Evolutionary conservation across 2,329 filamentous ascomycete species (phyloP), one percentile per base, ranked within the genome.

Genomic region (Neopestalotiopsis sp.): DNA sequence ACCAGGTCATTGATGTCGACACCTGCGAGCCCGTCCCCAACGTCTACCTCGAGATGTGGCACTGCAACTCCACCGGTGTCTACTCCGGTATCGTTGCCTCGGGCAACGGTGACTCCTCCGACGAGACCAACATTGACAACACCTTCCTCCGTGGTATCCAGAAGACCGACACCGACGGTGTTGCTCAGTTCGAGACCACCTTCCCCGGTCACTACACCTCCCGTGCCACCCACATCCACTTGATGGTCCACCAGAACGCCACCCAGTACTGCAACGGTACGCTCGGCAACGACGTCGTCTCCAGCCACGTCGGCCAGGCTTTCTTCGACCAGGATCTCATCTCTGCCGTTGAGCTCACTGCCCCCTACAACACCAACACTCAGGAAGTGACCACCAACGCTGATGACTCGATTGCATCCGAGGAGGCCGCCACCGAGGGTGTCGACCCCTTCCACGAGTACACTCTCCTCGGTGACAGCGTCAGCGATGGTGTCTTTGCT

Each of bases 321-420:
- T 92, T 89, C 83, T 89, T 90, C 76, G 88, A 91, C 76, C 86
- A 91, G 75, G 81, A 83, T 71, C 84, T 92, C 7, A 84, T 89
- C 72, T 73, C 74, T 30, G 71, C 42, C 14, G 66, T 63, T n/a
- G 66, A 67, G 38, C 34, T 58, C 1, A 62, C 24, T 14, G 38
- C 38, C 14, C 66, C 66, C 38, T 67, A 67, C 45, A 62, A 13
- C 57, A 67, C 58, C 58, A 67, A 67, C 59, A 53, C 57, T 17
- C 57, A 67, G 40, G 66, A 61, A 0, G 7, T 67, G 34, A 61
- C 59, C 14, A 13, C 28, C n/a, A 67, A 67, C 58, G 40, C 34
- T n/a, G 40, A 38, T 12, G 66, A 67, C 59, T 32, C 24, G 9
- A 63, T 67, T 20, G 24, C 61, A 10, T 59, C 65, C 24, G 53